Base-by-base conservation (phyloP, 192 early-diverging fungal genomes). In the Mortierella alpina region DNA sequence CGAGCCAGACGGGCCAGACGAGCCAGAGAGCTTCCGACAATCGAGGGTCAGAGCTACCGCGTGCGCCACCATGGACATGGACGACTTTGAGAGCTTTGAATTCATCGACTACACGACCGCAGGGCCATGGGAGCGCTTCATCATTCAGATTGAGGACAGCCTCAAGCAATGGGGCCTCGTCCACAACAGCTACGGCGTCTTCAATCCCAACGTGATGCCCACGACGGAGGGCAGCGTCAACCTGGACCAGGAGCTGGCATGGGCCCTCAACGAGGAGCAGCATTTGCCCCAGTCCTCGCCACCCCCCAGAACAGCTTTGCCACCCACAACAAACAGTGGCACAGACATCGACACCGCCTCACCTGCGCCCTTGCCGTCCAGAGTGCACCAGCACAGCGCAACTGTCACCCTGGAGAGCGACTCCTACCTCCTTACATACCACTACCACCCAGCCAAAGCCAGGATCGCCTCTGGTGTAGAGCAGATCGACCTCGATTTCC, bases 41-140 rank as follows among this genome's bases (percentile, higher is more conserved):
- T 2, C 31, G 31, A 2, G 31, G 31, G 31, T 31, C 31, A 31
- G 31, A 31, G 31, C 3, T 3, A 31, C 31, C 31, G 18, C 18
- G 46, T 41, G 20, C 31, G 41, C 40, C 66, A 58, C 20, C 56
- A 61, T 70, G 45, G 57, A 60, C 68, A 52, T 62, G 61, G 72
- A 54, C 60, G 89, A 89, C 68, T 91, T 92, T 73, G 92, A 93
- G 48, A 86, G 84, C 67, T 93, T 90, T 74, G 92, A 93, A 71
- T 88, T 93, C 66, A 88, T 92, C 9, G 91, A 92, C 81, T 92
- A 93, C 82, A 92, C 91, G 0, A 86, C 92, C 22, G 89, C 91
- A 14, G 91, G 91, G 31, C 82, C 86, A 49, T 91, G 90, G 85
- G 92, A 93, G 59, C 82, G 84, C 49, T 87, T 92, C 58, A 82